Evolutionary conservation across 768 basidiomycete species (phyloP).

Genomic region (Ramaria sp.): DNA sequence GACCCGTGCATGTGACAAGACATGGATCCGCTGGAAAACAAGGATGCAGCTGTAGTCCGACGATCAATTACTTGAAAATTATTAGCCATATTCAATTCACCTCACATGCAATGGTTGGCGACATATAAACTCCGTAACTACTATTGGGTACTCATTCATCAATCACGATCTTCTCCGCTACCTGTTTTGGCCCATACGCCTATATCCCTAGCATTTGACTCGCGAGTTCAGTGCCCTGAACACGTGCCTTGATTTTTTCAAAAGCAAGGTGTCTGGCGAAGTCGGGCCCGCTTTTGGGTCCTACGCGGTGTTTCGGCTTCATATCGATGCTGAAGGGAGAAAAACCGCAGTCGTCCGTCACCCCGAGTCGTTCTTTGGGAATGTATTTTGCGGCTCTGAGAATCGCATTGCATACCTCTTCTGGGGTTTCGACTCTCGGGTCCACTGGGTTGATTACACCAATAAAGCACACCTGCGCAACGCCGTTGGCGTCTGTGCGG

Average conservation of each 20-base stretch:
- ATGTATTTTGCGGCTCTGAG: not conserved
- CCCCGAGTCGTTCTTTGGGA: not conserved
- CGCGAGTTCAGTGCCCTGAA: not conserved
- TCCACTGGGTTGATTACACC: not conserved
- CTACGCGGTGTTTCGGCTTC: not conserved
- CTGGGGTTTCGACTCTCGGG: not conserved
- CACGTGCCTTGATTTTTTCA: constrained; percentile 1
- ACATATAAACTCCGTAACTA: not conserved
- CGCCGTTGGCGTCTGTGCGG: not conserved
- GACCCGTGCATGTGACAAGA: too few relatives aligned
- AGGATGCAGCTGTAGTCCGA: too few relatives aligned
- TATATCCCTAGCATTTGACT: not conserved
- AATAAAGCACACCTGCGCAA: constrained; percentile 2
- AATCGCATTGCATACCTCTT: not conserved
- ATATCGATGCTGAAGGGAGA: constrained; percentile 2
- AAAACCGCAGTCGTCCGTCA: constrained; percentile 2
- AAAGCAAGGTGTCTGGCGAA: constrained; percentile 2
- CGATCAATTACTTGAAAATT: too few relatives aligned
- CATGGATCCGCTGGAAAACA: too few relatives aligned
- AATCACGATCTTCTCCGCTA: too few relatives aligned
- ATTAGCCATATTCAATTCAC: too few relatives aligned
- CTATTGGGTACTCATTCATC: too few relatives aligned
- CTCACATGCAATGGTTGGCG: not conserved
- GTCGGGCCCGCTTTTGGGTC: not conserved
- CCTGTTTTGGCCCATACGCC: not conserved